These are phyloP conservation scores for Chrysanthemum lavandulifolium DNA, from an alignment of 129 eudicot species.

Conservation along the genomic window DNA sequence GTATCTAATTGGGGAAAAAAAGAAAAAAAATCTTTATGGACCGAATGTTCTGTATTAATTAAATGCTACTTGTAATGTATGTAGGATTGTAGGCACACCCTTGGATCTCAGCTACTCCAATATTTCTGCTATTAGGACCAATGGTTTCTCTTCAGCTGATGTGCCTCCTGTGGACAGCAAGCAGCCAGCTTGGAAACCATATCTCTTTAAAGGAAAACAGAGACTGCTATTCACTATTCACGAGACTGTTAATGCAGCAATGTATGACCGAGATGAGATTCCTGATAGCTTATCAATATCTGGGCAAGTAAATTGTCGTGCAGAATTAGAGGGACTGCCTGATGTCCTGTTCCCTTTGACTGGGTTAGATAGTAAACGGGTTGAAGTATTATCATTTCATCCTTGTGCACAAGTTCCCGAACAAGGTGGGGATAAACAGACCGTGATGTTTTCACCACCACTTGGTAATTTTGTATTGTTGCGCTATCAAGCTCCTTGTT, in stretches of 20 bases:
- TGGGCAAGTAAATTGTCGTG: constrained; percentile 97
- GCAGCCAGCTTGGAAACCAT: constrained; percentile 99
- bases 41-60: not conserved
- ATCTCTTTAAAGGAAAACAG: constrained; percentile 88
- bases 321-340: constrained; percentile 92
- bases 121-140: constrained; percentile 57
- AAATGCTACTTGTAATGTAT: constrained; percentile 10
- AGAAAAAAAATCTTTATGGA: not conserved
- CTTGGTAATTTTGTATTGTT: constrained; percentile 84
- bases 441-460: constrained; percentile 65
- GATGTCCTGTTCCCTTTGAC: constrained; percentile 81
- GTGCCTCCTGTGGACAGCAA: constrained; percentile 75
- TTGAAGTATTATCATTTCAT: constrained; percentile 76
- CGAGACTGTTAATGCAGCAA: constrained; percentile 81
- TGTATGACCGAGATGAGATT: constrained; percentile 97
- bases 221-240: constrained; percentile 81
- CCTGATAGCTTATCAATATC: constrained; percentile 77
- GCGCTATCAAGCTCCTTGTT: constrained; percentile 66
- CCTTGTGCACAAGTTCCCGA: constrained; percentile 99
- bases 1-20: not conserved
- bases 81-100: constrained; percentile 92
- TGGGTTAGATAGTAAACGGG: constrained; percentile 60
- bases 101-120: constrained; percentile 82
- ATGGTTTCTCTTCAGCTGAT: constrained; percentile 79
- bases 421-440: constrained; percentile 55